A percentile compares a stretch with the other conserved stretches of the same genome.
Evolutionary conservation across 108 stramenopile genomes (phyloP).

Genomic region (Chaetoceros tenuissimus): DNA sequence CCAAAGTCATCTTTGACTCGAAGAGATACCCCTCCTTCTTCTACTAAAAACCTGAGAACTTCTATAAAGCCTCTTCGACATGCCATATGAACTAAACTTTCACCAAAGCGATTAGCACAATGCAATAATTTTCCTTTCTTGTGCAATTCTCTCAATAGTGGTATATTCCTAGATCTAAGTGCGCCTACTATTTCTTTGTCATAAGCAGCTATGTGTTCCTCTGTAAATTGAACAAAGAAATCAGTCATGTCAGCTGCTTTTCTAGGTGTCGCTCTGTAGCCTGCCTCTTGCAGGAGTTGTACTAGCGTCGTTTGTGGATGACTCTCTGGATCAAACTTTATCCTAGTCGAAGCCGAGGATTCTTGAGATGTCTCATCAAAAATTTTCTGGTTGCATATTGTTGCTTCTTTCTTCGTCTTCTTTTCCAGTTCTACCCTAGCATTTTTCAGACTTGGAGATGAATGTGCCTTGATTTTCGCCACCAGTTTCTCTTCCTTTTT

Average conservation of each 20-base stretch:
- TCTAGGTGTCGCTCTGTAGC: background rate
- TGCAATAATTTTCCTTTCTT: conserved; percentile 38
- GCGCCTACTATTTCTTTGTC: conserved; percentile 41
- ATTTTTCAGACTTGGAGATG: no score
- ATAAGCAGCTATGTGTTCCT: conserved; percentile 43
- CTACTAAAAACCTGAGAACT: conserved; percentile 39
- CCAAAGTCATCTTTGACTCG: conserved; percentile 61
- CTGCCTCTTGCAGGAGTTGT: background rate
- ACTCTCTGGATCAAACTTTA: background rate
- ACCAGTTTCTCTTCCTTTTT: no score
- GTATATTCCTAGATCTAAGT: conserved; percentile 45
- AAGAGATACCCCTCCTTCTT: conserved; percentile 34
- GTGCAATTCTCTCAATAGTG: conserved; percentile 26
- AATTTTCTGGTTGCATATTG: no score
- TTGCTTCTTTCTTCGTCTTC: no score
- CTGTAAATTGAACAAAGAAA: conserved; percentile 18
- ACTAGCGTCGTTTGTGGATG: background rate
- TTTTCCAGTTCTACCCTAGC: no score
- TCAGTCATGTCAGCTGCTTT: background rate
- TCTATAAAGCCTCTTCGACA: conserved; percentile 51
- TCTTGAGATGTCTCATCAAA: no score
- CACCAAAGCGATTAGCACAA: conserved; percentile 63
- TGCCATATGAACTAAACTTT: conserved; percentile 66
- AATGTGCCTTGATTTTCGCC: no score
- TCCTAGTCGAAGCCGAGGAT: no score